Evolutionary conservation across 2,329 filamentous ascomycete genomes (phyloP).

Genomic region (Alternaria arborescens): DNA sequence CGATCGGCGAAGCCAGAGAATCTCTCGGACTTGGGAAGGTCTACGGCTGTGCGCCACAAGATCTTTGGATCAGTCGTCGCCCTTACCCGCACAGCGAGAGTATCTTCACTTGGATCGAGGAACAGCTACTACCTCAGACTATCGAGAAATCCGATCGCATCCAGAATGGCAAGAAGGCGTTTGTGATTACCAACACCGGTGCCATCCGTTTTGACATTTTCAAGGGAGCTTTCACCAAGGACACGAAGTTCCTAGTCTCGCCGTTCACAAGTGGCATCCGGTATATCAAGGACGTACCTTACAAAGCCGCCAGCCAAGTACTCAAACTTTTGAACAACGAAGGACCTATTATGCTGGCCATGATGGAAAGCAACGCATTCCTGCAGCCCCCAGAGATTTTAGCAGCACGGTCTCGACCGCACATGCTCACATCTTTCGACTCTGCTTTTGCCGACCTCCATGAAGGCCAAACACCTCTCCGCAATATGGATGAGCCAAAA

Average conservation of each 20-base stretch:
- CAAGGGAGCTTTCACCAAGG: slow-evolving; percentile 86
- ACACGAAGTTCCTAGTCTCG: slow-evolving; percentile 84
- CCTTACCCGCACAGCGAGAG: slow-evolving; percentile 77
- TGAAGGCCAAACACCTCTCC: slow-evolving; percentile 21
- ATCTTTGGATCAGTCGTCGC: slow-evolving; percentile 82
- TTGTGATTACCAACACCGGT: slow-evolving; percentile 87
- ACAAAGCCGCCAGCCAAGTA: slow-evolving; percentile 75
- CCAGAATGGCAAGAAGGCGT: slow-evolving; percentile 65
- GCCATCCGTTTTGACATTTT: slow-evolving; percentile 96
- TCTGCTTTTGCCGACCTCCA: slow-evolving; percentile 7
- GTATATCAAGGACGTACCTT: slow-evolving; percentile 83
- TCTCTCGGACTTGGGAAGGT: slow-evolving; percentile 74
- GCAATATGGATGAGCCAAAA: slow-evolving; percentile 9
- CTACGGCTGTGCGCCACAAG: slow-evolving; percentile 83
- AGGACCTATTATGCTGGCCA: slow-evolving; percentile 58
- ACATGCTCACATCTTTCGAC: slow-evolving; percentile 20
- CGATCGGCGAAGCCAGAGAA: slow-evolving; percentile 75
- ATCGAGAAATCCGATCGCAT: slow-evolving; percentile 57
- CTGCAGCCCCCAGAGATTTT: slow-evolving; percentile 59
- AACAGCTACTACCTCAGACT: slow-evolving; percentile 75
- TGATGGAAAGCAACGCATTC: slow-evolving; percentile 41
- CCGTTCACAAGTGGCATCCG: slow-evolving; percentile 84
- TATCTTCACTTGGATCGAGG: slow-evolving; percentile 82
- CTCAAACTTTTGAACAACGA: slow-evolving; percentile 66
- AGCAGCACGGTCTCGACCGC: slow-evolving; percentile 35